Evolutionary conservation across 2,329 filamentous ascomycete genomes (phyloP), one percentile per base, ranked within the genome.

Genomic region (Pestalotiopsis sp.): DNA sequence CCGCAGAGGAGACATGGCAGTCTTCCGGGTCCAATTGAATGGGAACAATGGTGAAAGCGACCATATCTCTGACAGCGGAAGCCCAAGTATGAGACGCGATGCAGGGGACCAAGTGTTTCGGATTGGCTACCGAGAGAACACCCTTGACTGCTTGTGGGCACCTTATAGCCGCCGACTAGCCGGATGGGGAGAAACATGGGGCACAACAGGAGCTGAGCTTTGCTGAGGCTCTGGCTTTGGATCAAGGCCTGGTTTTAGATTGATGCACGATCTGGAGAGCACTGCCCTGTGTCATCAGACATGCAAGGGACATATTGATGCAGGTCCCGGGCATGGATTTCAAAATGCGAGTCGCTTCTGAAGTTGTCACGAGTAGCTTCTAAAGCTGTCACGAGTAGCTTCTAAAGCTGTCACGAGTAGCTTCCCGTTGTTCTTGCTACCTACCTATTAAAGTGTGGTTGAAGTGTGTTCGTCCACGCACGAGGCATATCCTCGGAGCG

Each of bases 91-190:
- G 66, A 67, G 66, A 67, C 66, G 27, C 17, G 58, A 67, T 25
- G 59, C 66, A 67, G 66, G 66, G 66, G 65, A 61, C 13, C 31
- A 58, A 49, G 52, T 67, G 65, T 67, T 67, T 67, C 65, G 65
- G 65, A 59, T 67, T 67, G 63, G 63, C 23, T 57, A 49, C 41
- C 49, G 45, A 38, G 49, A 38, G 20, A 36, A 31, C 20, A 31
- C 45, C 23, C 63, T 57, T 36, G 14, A 23, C 63, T 27, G n/a
- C 17, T 56, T 65, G 20, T 27, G 49, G 63, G 6, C 12, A n/a
- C n/a, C 63, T 57, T 36, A 17, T 57, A 41, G 63, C 63, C 63
- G 62, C 62, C 38, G 11, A 14, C 12, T 52, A n/a, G 31, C 20
- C n/a, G 49, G 38, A 52, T 20, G 20, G 62, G 62, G n/a, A 49